Conservation (phyloP, 805 yeast genomes). For the Wickerhamomyces kurtzmanii region DNA sequence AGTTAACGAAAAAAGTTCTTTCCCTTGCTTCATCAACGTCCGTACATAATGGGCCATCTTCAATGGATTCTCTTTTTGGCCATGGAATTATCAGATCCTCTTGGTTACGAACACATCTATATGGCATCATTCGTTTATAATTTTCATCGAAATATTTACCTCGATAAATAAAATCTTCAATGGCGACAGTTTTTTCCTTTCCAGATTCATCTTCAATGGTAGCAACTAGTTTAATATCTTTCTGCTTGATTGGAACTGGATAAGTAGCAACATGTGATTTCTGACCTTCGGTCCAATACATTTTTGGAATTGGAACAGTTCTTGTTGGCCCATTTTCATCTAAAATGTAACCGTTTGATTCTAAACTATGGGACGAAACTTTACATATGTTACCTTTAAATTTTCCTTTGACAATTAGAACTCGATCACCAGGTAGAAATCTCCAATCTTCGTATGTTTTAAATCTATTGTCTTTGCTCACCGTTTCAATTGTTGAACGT, state of each 20-base stretch:
- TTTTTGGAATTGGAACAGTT: slow-evolving; percentile 58
- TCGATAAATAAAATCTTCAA: slow-evolving; percentile 58
- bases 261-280: slow-evolving; percentile 59
- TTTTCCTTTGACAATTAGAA: slow-evolving; percentile 59
- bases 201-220: slow-evolving; percentile 64
- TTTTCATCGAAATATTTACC: slow-evolving; percentile 69
- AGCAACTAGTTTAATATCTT: slow-evolving; percentile 67
- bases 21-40: slow-evolving; percentile 46
- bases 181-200: slow-evolving; percentile 59
- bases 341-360: slow-evolving; percentile 53
- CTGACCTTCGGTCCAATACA: slow-evolving; percentile 65
- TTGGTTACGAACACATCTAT: slow-evolving; percentile 65
- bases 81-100: slow-evolving; percentile 73
- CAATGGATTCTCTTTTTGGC: slow-evolving; percentile 61
- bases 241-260: slow-evolving; percentile 53
- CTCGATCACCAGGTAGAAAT: slow-evolving; percentile 68
- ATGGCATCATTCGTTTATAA: slow-evolving; percentile 65
- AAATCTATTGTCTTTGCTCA: slow-evolving; percentile 19
- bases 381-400: slow-evolving; percentile 68
- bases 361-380: slow-evolving; percentile 47
- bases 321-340: slow-evolving; percentile 60
- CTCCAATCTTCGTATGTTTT: slow-evolving; percentile 45
- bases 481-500: slow-evolving; percentile 20
- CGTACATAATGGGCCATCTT: slow-evolving; percentile 54
- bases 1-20: slow-evolving; percentile 66